Conservation (phyloP, 2,329 filamentous ascomycete genomes). For the Fusarium dimerum region DNA sequence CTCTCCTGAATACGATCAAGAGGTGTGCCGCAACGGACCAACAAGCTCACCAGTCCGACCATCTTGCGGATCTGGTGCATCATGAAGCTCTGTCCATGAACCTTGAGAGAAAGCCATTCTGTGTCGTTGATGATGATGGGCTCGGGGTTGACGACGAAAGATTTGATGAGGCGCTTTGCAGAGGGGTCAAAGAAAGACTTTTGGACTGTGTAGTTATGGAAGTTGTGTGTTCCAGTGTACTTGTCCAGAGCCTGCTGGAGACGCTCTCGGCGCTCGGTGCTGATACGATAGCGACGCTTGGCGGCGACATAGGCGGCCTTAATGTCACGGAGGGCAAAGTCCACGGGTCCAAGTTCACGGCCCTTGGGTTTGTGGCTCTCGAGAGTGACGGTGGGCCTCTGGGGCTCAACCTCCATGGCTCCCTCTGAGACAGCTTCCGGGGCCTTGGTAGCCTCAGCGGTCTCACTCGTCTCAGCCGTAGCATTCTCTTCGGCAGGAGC, state of each 20-base stretch:
- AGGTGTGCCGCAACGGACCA: constrained; percentile 81
- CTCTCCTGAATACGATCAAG: constrained; percentile 70
- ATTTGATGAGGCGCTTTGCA: constrained; percentile 88
- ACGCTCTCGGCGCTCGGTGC: constrained; percentile 67
- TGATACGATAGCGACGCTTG: constrained; percentile 83
- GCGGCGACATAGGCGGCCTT: constrained; percentile 80
- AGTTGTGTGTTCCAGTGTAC: constrained; percentile 86
- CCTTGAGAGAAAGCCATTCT: constrained; percentile 93
- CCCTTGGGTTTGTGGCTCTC: constrained; percentile 40
- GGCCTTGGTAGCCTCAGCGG: neutral
- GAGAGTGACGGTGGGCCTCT: constrained; percentile 24
- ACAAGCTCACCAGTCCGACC: constrained; percentile 87
- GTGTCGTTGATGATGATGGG: constrained; percentile 88
- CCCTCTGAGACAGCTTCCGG: constrained; percentile 15
- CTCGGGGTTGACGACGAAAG: constrained; percentile 74
- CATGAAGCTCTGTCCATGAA: constrained; percentile 99
- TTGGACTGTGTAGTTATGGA: constrained; percentile 96
- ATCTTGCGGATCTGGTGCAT: constrained; percentile 99
- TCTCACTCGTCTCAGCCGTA: constrained; percentile 16
- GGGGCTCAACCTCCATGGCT: constrained; percentile 20
- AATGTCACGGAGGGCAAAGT: constrained; percentile 69
- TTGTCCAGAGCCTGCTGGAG: constrained; percentile 73
- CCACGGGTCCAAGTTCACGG: constrained; percentile 52
- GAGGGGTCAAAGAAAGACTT: constrained; percentile 81
- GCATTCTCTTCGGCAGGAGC: constrained; percentile 24